These are phyloP conservation scores for Pseudogymnoascus pannorum DNA, from an alignment of 2,329 filamentous ascomycete genomes.

Conservation along the genomic window DNA sequence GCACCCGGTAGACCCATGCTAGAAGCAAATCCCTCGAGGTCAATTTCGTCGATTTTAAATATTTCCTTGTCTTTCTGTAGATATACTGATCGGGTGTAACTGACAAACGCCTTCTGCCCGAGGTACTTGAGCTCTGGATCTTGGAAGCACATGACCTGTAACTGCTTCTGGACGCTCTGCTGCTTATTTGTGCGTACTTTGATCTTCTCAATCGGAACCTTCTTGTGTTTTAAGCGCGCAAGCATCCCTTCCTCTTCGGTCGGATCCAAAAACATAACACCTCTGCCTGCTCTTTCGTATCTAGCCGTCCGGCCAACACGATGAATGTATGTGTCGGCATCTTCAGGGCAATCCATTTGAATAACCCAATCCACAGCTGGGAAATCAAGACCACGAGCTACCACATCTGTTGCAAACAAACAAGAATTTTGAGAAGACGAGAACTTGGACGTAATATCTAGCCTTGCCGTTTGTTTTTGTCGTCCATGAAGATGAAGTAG, in stretches of 20 bases:
- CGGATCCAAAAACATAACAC: slow-evolving; percentile 85
- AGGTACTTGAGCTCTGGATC: slow-evolving; percentile 90
- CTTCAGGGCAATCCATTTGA: slow-evolving; percentile 95
- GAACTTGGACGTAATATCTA: slow-evolving; percentile 84
- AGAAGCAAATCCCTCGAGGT: slow-evolving; percentile 76
- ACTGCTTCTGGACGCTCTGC: slow-evolving; percentile 70
- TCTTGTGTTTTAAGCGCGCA: slow-evolving; percentile 75
- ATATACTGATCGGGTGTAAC: slow-evolving; percentile 77
- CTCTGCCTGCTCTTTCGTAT: slow-evolving; percentile 79
- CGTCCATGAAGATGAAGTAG: slow-evolving; percentile 88
- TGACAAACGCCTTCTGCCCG: slow-evolving; percentile 91
- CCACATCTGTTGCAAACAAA: slow-evolving; percentile 91
- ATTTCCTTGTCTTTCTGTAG: slow-evolving; percentile 87
- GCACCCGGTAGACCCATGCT: slow-evolving; percentile 86
- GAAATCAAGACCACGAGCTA: slow-evolving; percentile 89
- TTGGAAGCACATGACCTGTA: slow-evolving; percentile 95
- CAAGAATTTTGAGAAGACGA: slow-evolving; percentile 74
- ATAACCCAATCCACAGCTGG: slow-evolving; percentile 97
- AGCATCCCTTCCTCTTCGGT: slow-evolving; percentile 92
- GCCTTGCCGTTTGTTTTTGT: slow-evolving; percentile 81
- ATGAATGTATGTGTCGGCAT: slow-evolving; percentile 96
- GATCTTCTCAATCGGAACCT: slow-evolving; percentile 79
- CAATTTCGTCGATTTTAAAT: slow-evolving; percentile 76
- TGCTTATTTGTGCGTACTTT: slow-evolving; percentile 87
- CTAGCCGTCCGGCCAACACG: slow-evolving; percentile 90